Evolutionary conservation across 2,329 filamentous ascomycete genomes (phyloP), one percentile per base, ranked within the genome.

Genomic region (Chaetomium strumarium): DNA sequence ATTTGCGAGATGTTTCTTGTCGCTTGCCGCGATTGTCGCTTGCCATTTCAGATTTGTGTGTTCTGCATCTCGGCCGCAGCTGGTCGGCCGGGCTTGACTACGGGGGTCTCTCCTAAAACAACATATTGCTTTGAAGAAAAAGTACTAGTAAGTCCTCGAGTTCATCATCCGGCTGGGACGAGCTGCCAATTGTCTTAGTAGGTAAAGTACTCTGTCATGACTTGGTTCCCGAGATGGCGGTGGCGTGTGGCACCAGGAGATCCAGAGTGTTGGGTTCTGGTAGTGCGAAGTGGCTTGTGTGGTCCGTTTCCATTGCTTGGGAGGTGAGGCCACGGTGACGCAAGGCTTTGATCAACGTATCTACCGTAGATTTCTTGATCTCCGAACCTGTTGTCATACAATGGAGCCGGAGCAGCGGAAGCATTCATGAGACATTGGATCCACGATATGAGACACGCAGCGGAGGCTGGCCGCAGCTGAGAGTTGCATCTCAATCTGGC

Each of bases 361-460:
- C n/a, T n/a, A n/a, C n/a, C n/a, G n/a, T n/a, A n/a, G n/a, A n/a
- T n/a, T n/a, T n/a, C 11, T n/a, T 37, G 19, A 42, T 29, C 37
- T 46, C 45, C 40, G 49, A 46, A 38, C 41, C 45, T 20, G 37
- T 36, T 40, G 33, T 31, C 38, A 37, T n/a, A 24, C 24, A 24
- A 24, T 24, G 24, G 37, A 17, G 34, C 46, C 41, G 39, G 11
- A 33, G 29, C 41, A 41, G 31, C 45, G 53, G 46, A 45, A 33
- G 45, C 30, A 19, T 33, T 29, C 20, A 16, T 53, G 43, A 55
- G 55, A 51, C 52, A 49, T 55, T 55, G 46, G 45, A n/a, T 33
- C 31, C 20, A 34, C 38, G 43, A 40, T 16, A 13, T 31, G 52
- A 51, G 40, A 55, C 52, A 48, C 33, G 31, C 33, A 52, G 38